Conservation (phyloP, 108 stramenopile species). For the Thalassiosira profunda region DNA sequence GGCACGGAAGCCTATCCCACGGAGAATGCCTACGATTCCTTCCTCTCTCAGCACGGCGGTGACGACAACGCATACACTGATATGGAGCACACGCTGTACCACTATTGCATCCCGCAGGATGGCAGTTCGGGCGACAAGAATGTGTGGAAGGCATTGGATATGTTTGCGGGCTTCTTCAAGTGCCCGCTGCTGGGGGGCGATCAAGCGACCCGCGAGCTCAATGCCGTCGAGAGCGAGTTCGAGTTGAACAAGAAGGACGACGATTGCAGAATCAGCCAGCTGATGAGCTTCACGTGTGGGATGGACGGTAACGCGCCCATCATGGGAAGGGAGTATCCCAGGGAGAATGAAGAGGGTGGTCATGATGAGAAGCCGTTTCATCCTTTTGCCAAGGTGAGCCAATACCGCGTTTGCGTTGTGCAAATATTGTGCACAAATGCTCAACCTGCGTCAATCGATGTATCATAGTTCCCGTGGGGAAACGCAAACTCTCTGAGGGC, state of each 20-base stretch:
- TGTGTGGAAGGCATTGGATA: constrained; percentile 91
- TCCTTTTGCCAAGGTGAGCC: constrained; percentile 42
- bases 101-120: constrained; percentile 93
- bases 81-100: constrained; percentile 92
- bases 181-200: constrained; percentile 85
- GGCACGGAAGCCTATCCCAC: constrained; percentile 93
- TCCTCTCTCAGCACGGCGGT: constrained; percentile 91
- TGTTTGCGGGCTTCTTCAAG: constrained; percentile 95
- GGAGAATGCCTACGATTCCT: constrained; percentile 90
- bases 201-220: constrained; percentile 92
- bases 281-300: constrained; percentile 75
- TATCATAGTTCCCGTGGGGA: constrained; percentile 87
- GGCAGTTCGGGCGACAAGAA: constrained; percentile 34
- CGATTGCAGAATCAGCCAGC: constrained; percentile 67
- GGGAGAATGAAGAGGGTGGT: not conserved
- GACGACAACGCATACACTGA: constrained; percentile 97
- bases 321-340: constrained; percentile 24
- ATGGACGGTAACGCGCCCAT: constrained; percentile 42
- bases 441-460: no score
- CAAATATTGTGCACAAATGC: no score
- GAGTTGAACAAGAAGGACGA: constrained; percentile 86
- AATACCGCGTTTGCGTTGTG: no score
- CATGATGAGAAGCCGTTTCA: constrained; percentile 61
- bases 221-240: constrained; percentile 98
- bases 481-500: constrained; percentile 67